These are phyloP conservation scores for Serendipita sp. DNA, from an alignment of 768 basidiomycete genomes.

Conservation along the genomic window DNA sequence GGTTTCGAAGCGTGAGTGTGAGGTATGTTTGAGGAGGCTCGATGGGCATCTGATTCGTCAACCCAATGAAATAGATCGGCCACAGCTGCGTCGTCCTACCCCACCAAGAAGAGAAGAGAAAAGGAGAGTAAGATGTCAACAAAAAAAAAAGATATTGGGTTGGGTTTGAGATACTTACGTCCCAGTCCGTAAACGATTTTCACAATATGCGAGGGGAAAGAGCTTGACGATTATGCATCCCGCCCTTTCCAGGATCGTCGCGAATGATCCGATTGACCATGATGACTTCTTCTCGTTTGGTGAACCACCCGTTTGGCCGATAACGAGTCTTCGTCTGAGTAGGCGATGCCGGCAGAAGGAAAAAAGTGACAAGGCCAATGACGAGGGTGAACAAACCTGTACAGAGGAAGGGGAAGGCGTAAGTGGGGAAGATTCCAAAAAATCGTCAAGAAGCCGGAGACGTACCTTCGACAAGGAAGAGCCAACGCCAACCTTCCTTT, in stretches of 20 bases:
- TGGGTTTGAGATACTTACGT: too few species aligned
- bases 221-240: slow-evolving; percentile 62
- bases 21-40: slow-evolving; percentile 47
- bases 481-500: slow-evolving; percentile 26
- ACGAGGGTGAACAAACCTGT: slow-evolving; percentile 33
- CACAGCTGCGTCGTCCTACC: too few species aligned
- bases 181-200: slow-evolving; percentile 39
- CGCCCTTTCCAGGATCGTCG: slow-evolving; percentile 34
- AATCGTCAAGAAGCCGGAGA: too few species aligned
- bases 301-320: slow-evolving; percentile 51
- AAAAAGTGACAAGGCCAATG: slow-evolving; percentile 37
- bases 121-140: too few species aligned
- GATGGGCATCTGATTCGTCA: slow-evolving; percentile 31
- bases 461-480: slow-evolving; percentile 39
- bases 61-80: not conserved
- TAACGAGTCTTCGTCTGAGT: slow-evolving; percentile 48
- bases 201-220: slow-evolving; percentile 34
- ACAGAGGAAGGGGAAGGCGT: slow-evolving; percentile 5
- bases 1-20: slow-evolving; percentile 42
- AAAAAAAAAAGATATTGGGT: too few species aligned
- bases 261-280: slow-evolving; percentile 49
- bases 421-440: too few species aligned
- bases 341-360: slow-evolving; percentile 45
- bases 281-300: slow-evolving; percentile 44
- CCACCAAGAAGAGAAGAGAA: too few species aligned